Evolutionary conservation across 1,139 yeast genomes (phyloP).

Genomic region (Arxiozyma slooffiae): DNA sequence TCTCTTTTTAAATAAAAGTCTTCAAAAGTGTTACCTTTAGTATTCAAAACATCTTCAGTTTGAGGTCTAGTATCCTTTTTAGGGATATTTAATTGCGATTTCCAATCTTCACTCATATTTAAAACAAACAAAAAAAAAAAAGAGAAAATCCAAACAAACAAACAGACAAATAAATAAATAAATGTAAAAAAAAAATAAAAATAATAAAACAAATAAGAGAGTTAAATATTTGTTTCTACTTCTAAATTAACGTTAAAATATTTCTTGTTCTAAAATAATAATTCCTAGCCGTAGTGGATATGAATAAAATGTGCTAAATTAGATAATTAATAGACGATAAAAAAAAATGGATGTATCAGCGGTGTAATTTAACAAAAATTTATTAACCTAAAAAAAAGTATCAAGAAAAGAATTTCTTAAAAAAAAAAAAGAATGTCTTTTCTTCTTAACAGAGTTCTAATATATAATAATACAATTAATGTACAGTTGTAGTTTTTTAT

Average conservation of each 20-base stretch:
- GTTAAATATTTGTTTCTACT: too few species aligned
- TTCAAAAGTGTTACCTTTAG: conserved; percentile 86
- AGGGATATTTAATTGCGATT: conserved; percentile 63
- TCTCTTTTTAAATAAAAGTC: conserved; percentile 88
- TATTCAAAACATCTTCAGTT: conserved; percentile 89
- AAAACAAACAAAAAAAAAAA: too few species aligned
- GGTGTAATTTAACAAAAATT: neutral
- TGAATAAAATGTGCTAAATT: neutral
- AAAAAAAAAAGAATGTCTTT: too few species aligned
- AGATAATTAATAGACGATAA: neutral
- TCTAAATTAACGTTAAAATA: neutral
- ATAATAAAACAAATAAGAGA: too few species aligned
- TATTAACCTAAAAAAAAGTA: neutral
- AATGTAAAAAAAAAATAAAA: too few species aligned
- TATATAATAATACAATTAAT: too few species aligned
- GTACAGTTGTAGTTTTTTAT: neutral
- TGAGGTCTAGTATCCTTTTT: conserved; percentile 83
- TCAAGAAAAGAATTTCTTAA: too few species aligned
- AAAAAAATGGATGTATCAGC: neutral
- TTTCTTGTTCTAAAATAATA: neutral
- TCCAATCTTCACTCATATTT: conserved; percentile 43
- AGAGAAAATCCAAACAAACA: too few species aligned
- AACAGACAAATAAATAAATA: too few species aligned
- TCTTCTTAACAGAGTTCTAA: neutral
- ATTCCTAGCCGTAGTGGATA: neutral